phyloP scores from a whole-genome alignment of 257 asterid genomes.

The Salvia miltiorrhiza region DNA sequence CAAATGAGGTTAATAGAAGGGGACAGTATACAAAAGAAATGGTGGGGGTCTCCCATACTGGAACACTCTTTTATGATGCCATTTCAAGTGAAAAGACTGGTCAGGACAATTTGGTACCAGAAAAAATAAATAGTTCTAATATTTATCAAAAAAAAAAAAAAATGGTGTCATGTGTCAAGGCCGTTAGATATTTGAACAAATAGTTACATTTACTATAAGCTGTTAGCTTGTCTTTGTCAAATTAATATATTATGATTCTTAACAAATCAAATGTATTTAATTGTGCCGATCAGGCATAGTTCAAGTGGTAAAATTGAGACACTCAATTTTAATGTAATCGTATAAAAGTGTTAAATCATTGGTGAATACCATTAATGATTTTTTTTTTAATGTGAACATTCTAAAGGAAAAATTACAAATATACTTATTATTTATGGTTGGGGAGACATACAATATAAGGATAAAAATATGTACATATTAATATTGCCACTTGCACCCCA shows the following conservation, averaged over 20 bases:
- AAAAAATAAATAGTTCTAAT: too few relatives aligned
- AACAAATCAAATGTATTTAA: not conserved
- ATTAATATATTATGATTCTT: not conserved
- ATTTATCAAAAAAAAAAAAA: too few relatives aligned
- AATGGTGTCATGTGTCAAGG: constrained; percentile 36
- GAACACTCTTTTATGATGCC: constrained; percentile 33
- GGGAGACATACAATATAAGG: too few relatives aligned
- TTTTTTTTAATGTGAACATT: not conserved
- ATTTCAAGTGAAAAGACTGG: constrained; percentile 50
- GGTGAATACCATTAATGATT: not conserved
- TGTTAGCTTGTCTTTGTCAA: constrained; percentile 2
- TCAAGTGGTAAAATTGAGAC: too few relatives aligned
- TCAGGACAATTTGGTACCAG: constrained; percentile 27
- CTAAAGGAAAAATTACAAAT: not conserved
- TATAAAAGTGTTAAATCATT: too few relatives aligned
- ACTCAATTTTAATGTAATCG: too few relatives aligned
- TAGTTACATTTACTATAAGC: not conserved
- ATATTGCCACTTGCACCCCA: not conserved
- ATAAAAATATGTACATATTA: too few relatives aligned
- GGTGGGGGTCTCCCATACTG: constrained; percentile 35
- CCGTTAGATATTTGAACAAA: not conserved
- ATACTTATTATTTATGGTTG: not conserved
- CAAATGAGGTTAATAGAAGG: constrained; percentile 23
- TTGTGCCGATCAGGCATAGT: too few relatives aligned
- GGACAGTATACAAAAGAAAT: not conserved